A percentile compares a stretch with the other conserved stretches of the same genome.
Conservation (phyloP, 257 asterid species). For the Solanum bukasovii region DNA sequence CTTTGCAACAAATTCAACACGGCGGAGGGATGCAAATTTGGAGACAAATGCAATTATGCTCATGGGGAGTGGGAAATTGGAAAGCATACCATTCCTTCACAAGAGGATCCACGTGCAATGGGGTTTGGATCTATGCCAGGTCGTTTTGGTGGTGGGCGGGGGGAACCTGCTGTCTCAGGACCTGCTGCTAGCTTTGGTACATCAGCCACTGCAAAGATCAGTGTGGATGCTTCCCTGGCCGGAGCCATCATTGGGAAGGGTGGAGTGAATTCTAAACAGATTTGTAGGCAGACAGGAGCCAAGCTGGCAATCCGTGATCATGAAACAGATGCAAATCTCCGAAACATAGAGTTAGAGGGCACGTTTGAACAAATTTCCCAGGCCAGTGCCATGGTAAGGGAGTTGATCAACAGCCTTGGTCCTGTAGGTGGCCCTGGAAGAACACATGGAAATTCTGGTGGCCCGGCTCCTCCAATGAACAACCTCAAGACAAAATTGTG, state of each 20-base stretch:
- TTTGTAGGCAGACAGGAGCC: conserved; percentile 74
- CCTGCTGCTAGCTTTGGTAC: conserved; percentile 65
- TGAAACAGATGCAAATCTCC: conserved; percentile 56
- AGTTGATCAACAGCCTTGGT: conserved; percentile 48
- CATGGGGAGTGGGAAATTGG: conserved; percentile 96
- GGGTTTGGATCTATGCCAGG: conserved; percentile 40
- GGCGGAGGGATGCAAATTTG: conserved; percentile 92
- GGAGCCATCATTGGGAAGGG: conserved; percentile 89
- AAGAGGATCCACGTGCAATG: conserved; percentile 42
- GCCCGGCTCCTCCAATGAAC: conserved; percentile 39
- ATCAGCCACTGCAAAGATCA: conserved; percentile 75
- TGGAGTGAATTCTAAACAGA: conserved; percentile 88
- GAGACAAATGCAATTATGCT: conserved; percentile 85
- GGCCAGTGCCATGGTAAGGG: conserved; percentile 75
- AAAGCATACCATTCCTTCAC: conserved; percentile 32
- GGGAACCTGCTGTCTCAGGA: conserved; percentile 34
- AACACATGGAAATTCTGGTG: conserved; percentile 23
- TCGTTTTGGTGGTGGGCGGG: conserved; percentile 32
- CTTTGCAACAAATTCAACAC: conserved; percentile 68
- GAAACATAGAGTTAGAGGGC: conserved; percentile 88
- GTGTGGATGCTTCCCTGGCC: conserved; percentile 72
- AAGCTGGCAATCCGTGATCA: conserved; percentile 69
- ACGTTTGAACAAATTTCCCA: conserved; percentile 64
- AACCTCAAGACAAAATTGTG: conserved; percentile 74
- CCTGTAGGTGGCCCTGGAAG: conserved; percentile 21